A percentile compares a stretch with the other conserved stretches of the same genome.
These are phyloP conservation scores for Trichoderma sp. DNA, from an alignment of 2,329 filamentous ascomycete species.

Conservation along the genomic window DNA sequence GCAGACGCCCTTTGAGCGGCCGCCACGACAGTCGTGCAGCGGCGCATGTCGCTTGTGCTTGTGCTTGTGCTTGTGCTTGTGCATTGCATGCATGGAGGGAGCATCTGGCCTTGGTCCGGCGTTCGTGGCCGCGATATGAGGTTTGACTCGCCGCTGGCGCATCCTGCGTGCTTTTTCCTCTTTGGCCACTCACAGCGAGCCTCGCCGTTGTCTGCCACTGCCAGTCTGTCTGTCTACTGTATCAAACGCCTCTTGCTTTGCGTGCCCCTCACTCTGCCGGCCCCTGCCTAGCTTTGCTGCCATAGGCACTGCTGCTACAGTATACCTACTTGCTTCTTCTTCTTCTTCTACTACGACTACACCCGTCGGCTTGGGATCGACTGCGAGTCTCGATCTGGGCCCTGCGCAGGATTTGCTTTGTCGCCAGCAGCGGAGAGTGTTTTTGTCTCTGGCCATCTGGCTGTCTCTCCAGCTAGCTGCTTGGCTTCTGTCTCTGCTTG, in stretches of 20 bases:
- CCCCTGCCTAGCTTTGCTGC: background rate
- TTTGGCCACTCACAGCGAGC: background rate
- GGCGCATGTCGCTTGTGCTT: slow-evolving; percentile 5
- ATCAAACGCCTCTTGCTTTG: background rate
- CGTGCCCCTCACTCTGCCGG: background rate
- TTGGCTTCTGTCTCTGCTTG: background rate
- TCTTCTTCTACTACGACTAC: slow-evolving; percentile 9
- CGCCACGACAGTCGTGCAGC: slow-evolving; percentile 53
- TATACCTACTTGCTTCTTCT: background rate
- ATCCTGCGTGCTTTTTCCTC: background rate
- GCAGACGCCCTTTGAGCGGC: slow-evolving; percentile 44
- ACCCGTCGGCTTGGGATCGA: background rate
- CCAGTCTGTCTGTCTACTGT: background rate
- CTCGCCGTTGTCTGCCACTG: background rate
- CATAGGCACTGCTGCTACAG: background rate
- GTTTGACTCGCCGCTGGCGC: background rate
- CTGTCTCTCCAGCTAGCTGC: background rate
- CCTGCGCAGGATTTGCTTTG: background rate
- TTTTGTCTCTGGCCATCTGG: background rate
- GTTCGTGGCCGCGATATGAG: background rate
- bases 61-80: slow-evolving; percentile 14
- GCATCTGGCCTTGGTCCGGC: background rate
- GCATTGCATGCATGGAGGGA: background rate
- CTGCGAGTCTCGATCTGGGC: background rate
- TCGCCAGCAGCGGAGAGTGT: background rate